Evolutionary conservation across 257 asterid species (phyloP).

Genomic region (Nicotiana tabacum): DNA sequence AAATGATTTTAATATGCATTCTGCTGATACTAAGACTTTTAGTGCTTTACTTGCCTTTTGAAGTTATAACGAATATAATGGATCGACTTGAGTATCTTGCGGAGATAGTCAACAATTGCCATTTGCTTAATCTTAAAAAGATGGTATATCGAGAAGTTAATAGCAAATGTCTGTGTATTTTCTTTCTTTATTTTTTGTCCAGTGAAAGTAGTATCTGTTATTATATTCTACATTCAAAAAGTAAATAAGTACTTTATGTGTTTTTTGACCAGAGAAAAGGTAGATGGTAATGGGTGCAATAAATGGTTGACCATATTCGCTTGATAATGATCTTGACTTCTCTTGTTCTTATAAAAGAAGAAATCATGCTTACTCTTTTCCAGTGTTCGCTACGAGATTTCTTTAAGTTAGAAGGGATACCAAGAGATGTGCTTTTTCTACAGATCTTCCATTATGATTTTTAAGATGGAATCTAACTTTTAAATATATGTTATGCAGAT

Average conservation of each 20-base stretch:
- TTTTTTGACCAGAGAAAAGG: neutral
- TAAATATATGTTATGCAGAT: conserved; percentile 50
- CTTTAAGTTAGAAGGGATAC: neutral
- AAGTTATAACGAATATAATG: neutral
- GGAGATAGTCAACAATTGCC: neutral
- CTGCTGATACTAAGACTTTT: neutral
- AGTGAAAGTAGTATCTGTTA: neutral
- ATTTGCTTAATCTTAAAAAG: neutral
- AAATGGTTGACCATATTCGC: neutral
- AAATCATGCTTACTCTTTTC: neutral
- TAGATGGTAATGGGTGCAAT: conserved; percentile 1
- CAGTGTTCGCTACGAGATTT: neutral
- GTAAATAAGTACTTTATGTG: neutral
- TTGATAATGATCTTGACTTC: neutral
- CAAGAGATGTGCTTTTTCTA: neutral
- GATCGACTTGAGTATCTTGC: neutral
- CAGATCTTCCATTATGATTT: neutral
- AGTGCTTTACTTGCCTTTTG: conserved; percentile 5
- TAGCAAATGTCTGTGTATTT: neutral
- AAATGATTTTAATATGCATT: neutral
- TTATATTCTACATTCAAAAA: neutral
- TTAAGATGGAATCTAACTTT: neutral
- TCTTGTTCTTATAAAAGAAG: neutral
- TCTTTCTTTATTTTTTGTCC: neutral
- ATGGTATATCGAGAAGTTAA: conserved; percentile 1